A percentile compares a stretch with the other conserved stretches of the same genome.
These are phyloP conservation scores for Kodamaea alishanica DNA, from an alignment of 1,139 yeast species.

Conservation along the genomic window DNA sequence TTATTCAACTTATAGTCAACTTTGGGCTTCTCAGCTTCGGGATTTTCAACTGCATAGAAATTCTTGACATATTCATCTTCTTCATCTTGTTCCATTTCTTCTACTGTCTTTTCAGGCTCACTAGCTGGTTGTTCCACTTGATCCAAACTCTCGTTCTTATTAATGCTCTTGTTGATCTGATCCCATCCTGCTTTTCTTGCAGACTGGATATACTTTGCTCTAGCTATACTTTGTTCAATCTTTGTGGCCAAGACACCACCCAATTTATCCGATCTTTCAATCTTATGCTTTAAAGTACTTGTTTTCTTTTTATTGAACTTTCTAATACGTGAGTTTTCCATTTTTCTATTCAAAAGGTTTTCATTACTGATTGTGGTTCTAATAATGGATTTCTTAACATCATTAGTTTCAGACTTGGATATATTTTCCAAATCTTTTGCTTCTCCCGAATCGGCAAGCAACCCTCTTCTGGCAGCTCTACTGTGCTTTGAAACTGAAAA, in stretches of 20 bases:
- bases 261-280: constrained; percentile 49
- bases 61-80: constrained; percentile 33
- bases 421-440: constrained; percentile 47
- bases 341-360: constrained; percentile 53
- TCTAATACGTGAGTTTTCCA: constrained; percentile 39
- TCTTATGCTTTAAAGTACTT: constrained; percentile 33
- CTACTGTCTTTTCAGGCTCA: constrained; percentile 13
- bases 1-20: constrained; percentile 24
- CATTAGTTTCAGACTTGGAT: constrained; percentile 58
- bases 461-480: constrained; percentile 74
- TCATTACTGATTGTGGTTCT: constrained; percentile 70
- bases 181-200: constrained; percentile 76
- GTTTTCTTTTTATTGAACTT: constrained; percentile 35
- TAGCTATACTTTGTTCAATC: constrained; percentile 58
- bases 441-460: constrained; percentile 36
- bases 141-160: constrained; percentile 21
- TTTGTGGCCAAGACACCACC: constrained; percentile 58
- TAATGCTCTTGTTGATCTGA: constrained; percentile 50
- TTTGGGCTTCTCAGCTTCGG: constrained; percentile 17
- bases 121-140: constrained; percentile 9
- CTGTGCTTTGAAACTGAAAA: constrained; percentile 57
- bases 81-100: constrained; percentile 22
- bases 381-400: constrained; percentile 58
- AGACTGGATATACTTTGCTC: constrained; percentile 58
- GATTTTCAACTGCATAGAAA: constrained; percentile 24